phyloP scores from a whole-genome alignment of 2,329 filamentous ascomycete genomes.

The Aspergillus luchuensis region DNA sequence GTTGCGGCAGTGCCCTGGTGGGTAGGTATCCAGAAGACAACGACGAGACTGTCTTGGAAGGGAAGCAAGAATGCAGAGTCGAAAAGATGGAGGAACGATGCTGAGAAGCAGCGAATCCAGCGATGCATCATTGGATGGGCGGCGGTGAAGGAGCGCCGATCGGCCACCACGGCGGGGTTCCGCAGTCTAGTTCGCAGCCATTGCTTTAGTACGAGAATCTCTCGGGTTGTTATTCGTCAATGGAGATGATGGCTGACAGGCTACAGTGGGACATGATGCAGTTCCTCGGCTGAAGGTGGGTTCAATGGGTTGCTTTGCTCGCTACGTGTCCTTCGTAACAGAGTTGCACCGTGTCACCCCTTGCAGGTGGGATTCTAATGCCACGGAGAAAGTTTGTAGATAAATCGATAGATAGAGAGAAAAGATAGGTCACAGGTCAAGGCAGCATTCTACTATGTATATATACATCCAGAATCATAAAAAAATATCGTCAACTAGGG shows the following conservation, averaged over 20 bases:
- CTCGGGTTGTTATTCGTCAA: too few relatives aligned
- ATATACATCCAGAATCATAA: constrained; percentile 4
- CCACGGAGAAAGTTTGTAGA: too few relatives aligned
- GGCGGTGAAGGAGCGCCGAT: background rate
- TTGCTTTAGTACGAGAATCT: too few relatives aligned
- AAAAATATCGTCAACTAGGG: background rate
- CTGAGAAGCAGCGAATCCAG: background rate
- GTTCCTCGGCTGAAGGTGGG: too few relatives aligned
- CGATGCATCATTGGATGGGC: background rate
- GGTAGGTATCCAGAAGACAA: background rate
- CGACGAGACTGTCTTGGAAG: background rate
- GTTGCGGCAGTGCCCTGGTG: background rate
- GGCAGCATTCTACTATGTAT: background rate
- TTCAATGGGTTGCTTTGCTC: too few relatives aligned
- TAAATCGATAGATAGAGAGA: too few relatives aligned
- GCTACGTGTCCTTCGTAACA: too few relatives aligned
- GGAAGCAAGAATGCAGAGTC: background rate
- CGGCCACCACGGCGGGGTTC: background rate
- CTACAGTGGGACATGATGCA: too few relatives aligned
- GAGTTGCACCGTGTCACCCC: too few relatives aligned
- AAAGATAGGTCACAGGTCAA: too few relatives aligned
- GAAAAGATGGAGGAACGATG: background rate
- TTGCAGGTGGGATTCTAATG: too few relatives aligned
- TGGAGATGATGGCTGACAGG: too few relatives aligned
- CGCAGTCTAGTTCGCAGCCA: background rate